phyloP scores from a whole-genome alignment of 2,329 filamentous ascomycete genomes.

The Tolypocladium album region DNA sequence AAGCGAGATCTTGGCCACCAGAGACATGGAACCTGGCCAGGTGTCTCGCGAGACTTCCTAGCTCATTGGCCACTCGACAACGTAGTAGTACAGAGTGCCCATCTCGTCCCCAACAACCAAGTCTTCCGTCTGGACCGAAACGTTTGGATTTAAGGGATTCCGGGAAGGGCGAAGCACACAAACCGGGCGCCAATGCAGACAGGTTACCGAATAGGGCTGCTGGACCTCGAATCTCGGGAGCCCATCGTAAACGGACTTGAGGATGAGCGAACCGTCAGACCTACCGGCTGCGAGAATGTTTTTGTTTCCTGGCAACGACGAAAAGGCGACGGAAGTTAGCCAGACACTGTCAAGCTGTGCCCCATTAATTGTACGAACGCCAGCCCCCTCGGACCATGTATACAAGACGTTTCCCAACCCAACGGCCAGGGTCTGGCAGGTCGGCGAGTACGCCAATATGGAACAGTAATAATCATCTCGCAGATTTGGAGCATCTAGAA shows the following conservation, averaged over 20 bases:
- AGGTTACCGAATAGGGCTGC: slow-evolving; percentile 64
- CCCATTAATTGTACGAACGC: slow-evolving; percentile 41
- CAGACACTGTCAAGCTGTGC: slow-evolving; percentile 22
- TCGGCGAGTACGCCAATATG: slow-evolving; percentile 72
- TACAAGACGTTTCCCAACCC: slow-evolving; percentile 73
- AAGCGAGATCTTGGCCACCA: slow-evolving; percentile 65
- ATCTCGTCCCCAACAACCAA: slow-evolving; percentile 76
- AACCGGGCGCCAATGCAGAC: slow-evolving; percentile 69
- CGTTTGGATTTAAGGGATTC: slow-evolving; percentile 33
- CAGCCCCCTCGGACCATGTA: slow-evolving; percentile 71
- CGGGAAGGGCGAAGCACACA: slow-evolving; percentile 39
- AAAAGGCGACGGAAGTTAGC: slow-evolving; percentile 85
- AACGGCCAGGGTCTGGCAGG: slow-evolving; percentile 67
- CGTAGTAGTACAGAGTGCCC: slow-evolving; percentile 79
- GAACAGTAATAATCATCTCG: slow-evolving; percentile 96
- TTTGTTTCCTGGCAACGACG: slow-evolving; percentile 62
- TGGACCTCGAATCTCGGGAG: slow-evolving; percentile 63
- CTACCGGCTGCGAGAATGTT: slow-evolving; percentile 79
- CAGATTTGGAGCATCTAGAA: slow-evolving; percentile 80
- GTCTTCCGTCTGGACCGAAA: slow-evolving; percentile 62
- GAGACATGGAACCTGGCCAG: slow-evolving; percentile 68
- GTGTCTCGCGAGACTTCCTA: slow-evolving; percentile 52
- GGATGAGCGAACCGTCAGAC: slow-evolving; percentile 61
- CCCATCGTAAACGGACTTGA: slow-evolving; percentile 68
- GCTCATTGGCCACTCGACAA: slow-evolving; percentile 69